phyloP scores from a whole-genome alignment of 164 flowering plant genomes.

The Berberis vulgaris region DNA sequence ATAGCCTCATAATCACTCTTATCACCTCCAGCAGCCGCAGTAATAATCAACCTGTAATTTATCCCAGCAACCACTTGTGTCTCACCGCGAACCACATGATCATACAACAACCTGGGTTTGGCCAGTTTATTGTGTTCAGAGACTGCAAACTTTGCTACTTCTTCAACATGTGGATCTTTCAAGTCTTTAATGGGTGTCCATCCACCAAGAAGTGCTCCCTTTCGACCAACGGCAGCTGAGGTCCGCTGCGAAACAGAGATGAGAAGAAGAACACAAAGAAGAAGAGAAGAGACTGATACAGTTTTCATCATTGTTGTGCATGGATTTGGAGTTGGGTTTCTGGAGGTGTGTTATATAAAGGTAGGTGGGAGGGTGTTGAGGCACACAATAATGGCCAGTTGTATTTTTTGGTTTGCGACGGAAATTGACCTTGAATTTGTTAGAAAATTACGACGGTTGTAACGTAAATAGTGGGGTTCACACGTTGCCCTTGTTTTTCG shows the following conservation, averaged over 20 bases:
- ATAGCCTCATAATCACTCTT: constrained; percentile 9
- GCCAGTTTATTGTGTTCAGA: constrained; percentile 13
- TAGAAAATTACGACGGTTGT: too few relatives aligned
- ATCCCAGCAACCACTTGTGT: constrained; percentile 16
- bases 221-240: too few relatives aligned
- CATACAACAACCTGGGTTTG: not conserved
- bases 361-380: too few relatives aligned
- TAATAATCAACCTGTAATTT: constrained; percentile 9
- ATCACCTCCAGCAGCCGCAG: not conserved
- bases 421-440: too few relatives aligned
- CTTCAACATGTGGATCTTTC: constrained; percentile 12
- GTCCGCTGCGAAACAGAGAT: not conserved
- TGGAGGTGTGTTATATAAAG: too few relatives aligned
- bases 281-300: not conserved
- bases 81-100: constrained; percentile 7
- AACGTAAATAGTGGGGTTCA: too few relatives aligned
- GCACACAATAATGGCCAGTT: too few relatives aligned
- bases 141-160: constrained; percentile 11
- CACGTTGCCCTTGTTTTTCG: too few relatives aligned
- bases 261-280: not conserved
- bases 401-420: too few relatives aligned
- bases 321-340: too few relatives aligned
- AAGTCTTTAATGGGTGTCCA: constrained; percentile 7
- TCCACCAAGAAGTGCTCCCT: not conserved
- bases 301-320: not conserved